A percentile compares a stretch with the other conserved stretches of the same genome.
phyloP scores from a whole-genome alignment of 2,329 filamentous ascomycete genomes.

The Dactylellina parvicollis region DNA sequence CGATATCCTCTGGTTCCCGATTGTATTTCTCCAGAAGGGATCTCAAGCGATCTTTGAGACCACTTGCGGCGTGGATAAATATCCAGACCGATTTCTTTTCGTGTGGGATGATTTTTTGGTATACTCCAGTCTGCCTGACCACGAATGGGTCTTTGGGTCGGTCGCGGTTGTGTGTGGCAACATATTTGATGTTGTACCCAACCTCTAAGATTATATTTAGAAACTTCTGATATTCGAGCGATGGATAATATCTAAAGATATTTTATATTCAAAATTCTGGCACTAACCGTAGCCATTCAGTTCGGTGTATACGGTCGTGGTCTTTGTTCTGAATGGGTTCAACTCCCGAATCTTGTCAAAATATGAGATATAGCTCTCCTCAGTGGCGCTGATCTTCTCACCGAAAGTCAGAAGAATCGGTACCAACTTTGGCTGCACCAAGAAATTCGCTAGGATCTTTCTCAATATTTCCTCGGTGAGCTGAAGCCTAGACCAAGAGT shows the following conservation, averaged over 20 bases:
- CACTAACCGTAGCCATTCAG: conserved; percentile 8
- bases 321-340: background rate
- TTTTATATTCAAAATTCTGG: background rate
- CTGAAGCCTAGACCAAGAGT: conserved; percentile 18
- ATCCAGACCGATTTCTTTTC: conserved; percentile 3
- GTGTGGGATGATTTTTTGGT: conserved; percentile 13
- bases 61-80: conserved; percentile 13
- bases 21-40: conserved; percentile 10
- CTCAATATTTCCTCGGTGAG: conserved; percentile 7
- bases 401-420: conserved; percentile 15
- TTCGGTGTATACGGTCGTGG: background rate
- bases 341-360: conserved; percentile 21
- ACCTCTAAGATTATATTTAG: conserved; percentile 2
- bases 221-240: too few species aligned
- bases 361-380: conserved; percentile 15
- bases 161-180: conserved; percentile 14
- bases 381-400: conserved; percentile 4
- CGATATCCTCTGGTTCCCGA: conserved; percentile 5
- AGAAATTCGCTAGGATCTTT: conserved; percentile 7
- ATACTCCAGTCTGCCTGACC: conserved; percentile 12
- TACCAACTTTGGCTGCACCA: conserved; percentile 10
- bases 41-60: conserved; percentile 13
- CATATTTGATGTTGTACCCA: conserved; percentile 23
- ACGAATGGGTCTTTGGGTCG: conserved; percentile 20
- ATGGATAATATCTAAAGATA: too few species aligned